These are phyloP conservation scores for Capronia americana DNA, from an alignment of 2,329 filamentous ascomycete species.

Conservation along the genomic window DNA sequence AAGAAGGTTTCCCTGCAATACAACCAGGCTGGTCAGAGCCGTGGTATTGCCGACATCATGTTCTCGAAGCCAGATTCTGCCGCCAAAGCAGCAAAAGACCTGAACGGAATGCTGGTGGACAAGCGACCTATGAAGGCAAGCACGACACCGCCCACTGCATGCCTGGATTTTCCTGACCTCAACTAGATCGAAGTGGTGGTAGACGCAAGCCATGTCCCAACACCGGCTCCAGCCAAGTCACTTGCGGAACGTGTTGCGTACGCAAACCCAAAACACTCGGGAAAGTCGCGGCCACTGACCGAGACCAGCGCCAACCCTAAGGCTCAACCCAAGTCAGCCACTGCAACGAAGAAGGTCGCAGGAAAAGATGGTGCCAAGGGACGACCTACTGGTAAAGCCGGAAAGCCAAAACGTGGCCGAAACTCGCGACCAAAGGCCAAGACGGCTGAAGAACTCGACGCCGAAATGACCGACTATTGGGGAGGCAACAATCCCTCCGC, in stretches of 20 bases:
- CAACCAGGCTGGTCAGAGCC: constrained; percentile 88
- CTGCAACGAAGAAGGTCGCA: constrained; percentile 70
- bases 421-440: constrained; percentile 75
- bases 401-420: constrained; percentile 80
- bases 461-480: constrained; percentile 98
- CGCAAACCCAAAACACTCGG: constrained; percentile 45
- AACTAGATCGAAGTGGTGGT: constrained; percentile 86
- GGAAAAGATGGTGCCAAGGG: constrained; percentile 55
- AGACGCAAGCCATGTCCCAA: constrained; percentile 73
- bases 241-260: constrained; percentile 85
- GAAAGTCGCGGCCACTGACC: constrained; percentile 35
- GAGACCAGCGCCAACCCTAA: constrained; percentile 56
- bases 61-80: constrained; percentile 84
- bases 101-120: constrained; percentile 91
- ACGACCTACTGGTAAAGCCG: constrained; percentile 65
- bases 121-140: constrained; percentile 85
- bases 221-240: constrained; percentile 71
- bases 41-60: constrained; percentile 87
- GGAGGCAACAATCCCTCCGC: constrained; percentile 55
- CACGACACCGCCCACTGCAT: constrained; percentile 20
- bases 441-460: constrained; percentile 93
- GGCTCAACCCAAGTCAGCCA: constrained; percentile 81
- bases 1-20: constrained; percentile 92
- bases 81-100: constrained; percentile 78
- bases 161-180: constrained; percentile 24